Evolutionary conservation across 208 protist species (phyloP).

Genomic region (Wallacemonas collosoma): DNA sequence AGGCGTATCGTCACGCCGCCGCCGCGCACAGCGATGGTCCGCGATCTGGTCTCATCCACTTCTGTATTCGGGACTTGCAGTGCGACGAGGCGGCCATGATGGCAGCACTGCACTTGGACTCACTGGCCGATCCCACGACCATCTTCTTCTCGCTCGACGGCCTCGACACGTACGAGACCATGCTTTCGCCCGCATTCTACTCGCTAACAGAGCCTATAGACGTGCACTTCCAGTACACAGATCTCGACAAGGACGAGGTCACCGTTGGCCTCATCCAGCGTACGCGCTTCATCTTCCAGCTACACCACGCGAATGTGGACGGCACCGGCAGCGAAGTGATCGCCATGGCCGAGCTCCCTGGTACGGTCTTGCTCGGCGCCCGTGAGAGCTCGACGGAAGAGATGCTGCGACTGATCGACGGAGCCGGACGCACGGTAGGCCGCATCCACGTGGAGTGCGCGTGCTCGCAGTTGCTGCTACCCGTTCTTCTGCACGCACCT

Average conservation of each 20-base stretch:
- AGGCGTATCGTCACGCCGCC: constrained; percentile 55
- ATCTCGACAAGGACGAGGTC: constrained; percentile 53
- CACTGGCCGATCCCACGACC: constrained; percentile 35
- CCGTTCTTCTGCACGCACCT: constrained; percentile 54
- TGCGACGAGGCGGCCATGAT: constrained; percentile 34
- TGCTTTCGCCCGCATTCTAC: constrained; percentile 74
- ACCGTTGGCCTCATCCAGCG: constrained; percentile 54
- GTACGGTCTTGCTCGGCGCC: constrained; percentile 49
- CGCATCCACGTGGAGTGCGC: constrained; percentile 53
- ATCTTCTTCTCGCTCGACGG: constrained; percentile 82
- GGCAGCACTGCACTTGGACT: constrained; percentile 36
- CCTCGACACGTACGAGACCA: constrained; percentile 71
- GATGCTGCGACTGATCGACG: constrained; percentile 47
- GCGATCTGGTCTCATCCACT: constrained; percentile 45
- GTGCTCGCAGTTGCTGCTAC: constrained; percentile 62
- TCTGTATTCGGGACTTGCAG: constrained; percentile 58
- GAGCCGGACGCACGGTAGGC: constrained; percentile 45
- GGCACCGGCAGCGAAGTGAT: constrained; percentile 42
- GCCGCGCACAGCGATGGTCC: constrained; percentile 6
- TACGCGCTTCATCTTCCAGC: constrained; percentile 72
- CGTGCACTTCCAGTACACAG: constrained; percentile 72
- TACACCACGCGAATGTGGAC: constrained; percentile 46
- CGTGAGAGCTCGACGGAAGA: constrained; percentile 54
- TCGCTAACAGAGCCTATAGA: constrained; percentile 58
- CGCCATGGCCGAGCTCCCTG: constrained; percentile 78